Evolutionary conservation across 176 grass and related monocot species (phyloP).

Genomic region (Puya raimondii): DNA sequence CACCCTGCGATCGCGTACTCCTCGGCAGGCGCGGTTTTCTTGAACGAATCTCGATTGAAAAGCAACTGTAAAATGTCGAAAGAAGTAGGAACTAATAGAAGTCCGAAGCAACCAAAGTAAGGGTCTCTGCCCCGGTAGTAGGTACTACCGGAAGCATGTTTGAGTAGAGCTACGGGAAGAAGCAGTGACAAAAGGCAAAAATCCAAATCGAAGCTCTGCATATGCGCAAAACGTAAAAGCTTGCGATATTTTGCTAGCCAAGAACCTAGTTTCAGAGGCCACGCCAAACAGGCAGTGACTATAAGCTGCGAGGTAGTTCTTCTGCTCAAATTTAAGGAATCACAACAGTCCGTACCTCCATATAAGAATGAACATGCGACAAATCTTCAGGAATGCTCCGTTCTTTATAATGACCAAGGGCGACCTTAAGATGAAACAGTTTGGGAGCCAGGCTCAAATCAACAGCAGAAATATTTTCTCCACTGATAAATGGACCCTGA

Average conservation of each 20-base stretch:
- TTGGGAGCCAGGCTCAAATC: conserved; percentile 28
- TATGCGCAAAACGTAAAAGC: too few relatives aligned
- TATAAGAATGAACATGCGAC: conserved; percentile 19
- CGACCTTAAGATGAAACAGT: conserved; percentile 15
- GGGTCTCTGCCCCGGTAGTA: too few relatives aligned
- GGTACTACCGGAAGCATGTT: too few relatives aligned
- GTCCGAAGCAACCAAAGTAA: not conserved
- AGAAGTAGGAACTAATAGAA: not conserved
- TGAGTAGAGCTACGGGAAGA: too few relatives aligned
- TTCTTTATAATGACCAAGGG: conserved; percentile 24
- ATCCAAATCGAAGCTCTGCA: too few relatives aligned
- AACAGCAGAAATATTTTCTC: conserved; percentile 19
- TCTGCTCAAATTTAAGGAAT: not conserved
- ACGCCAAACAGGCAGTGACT: not conserved
- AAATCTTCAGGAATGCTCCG: conserved; percentile 15
- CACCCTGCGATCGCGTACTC: not conserved
- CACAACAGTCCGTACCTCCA: not conserved
- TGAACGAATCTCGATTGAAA: conserved; percentile 3
- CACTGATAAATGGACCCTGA: conserved; percentile 17
- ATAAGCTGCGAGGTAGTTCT: not conserved
- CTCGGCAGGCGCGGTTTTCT: not conserved
- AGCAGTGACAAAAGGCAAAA: too few relatives aligned
- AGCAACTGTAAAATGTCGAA: not conserved
- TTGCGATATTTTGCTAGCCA: too few relatives aligned
- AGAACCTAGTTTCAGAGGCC: too few relatives aligned